Evolutionary conservation across 1,139 yeast species (phyloP), one percentile per base, ranked within the genome.

Genomic region (Taphrina pruni): DNA sequence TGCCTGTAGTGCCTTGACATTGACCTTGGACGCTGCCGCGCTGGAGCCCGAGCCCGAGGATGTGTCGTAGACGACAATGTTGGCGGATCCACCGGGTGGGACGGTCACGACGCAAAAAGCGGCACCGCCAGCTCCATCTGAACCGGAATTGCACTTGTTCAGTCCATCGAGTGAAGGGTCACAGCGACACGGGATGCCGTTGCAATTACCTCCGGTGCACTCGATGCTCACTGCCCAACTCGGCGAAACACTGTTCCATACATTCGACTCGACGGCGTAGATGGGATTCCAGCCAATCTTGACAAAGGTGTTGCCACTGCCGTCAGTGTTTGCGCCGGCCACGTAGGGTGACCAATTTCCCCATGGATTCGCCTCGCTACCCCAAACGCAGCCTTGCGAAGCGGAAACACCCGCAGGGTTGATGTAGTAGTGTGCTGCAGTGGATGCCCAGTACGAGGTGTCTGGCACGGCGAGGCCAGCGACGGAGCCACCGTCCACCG

Each of bases 271-370:
- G 73, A 88, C 93, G 73, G 89, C 78, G 78, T 89, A 89, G 72
- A 88, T 85, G 26, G 97, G 97, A 79, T 91, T 91, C 95, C 96
- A 90, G 65, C 95, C 97, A 76, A 91, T 85, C 80, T 89, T 91
- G 73, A 89, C 89, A 78, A 74, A 90, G 2, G 97, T 90, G 77
- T 86, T 85, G 41, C 90, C 89, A 69, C 76, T 78, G 70, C 78
- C 78, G 77, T 89, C 96, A 46, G 65, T 66, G 81, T 90, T 90
- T 73, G 93, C 91, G 73, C 97, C 97, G 20, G 95, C 96, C 72
- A 91, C 96, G 75, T 89, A 91, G 36, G 97, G 97, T 36, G 96
- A 81, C 97, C 97, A 91, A 83, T 91, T 90, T 71, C 97, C 97
- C 73, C 82, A 81, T 26, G 94, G 87, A 72, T 88, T 81, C 70